Conservation (phyloP, 2,329 filamentous ascomycete genomes). For the Polychaeton citri region DNA sequence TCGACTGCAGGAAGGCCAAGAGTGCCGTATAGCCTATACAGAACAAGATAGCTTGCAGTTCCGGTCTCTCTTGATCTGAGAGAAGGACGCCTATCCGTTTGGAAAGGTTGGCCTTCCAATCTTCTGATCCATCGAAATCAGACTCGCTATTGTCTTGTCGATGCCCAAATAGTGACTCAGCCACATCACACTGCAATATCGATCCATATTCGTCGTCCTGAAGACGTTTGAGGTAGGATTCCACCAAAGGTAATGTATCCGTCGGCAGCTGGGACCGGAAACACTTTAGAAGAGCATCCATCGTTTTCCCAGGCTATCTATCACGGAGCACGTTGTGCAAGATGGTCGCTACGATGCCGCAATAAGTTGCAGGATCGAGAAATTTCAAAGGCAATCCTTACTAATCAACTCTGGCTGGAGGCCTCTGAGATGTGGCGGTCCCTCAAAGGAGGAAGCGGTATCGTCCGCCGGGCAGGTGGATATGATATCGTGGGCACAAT, state of each 20-base stretch:
- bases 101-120: slow-evolving; percentile 19
- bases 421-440: too few species aligned
- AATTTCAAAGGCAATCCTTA: too few species aligned
- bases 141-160: slow-evolving; percentile 5
- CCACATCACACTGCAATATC: slow-evolving; percentile 26
- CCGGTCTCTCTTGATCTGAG: slow-evolving; percentile 22
- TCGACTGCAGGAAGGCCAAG: slow-evolving; percentile 70
- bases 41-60: slow-evolving; percentile 30
- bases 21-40: slow-evolving; percentile 56
- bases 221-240: slow-evolving; percentile 24
- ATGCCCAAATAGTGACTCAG: slow-evolving; percentile 27
- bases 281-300: slow-evolving; percentile 28
- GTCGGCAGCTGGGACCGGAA: slow-evolving; percentile 28
- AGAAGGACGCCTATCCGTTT: slow-evolving; percentile 33
- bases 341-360: too few species aligned
- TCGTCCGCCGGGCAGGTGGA: too few species aligned
- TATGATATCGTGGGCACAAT: too few species aligned
- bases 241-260: slow-evolving; percentile 26
- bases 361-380: too few species aligned
- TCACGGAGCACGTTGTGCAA: too few species aligned
- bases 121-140: too few species aligned
- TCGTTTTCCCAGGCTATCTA: too few species aligned
- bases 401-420: too few species aligned
- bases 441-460: too few species aligned
- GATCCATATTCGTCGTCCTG: slow-evolving; percentile 30